A percentile compares a stretch with the other conserved stretches of the same genome.
These are phyloP conservation scores for Sugiyamaella valdiviana DNA, from an alignment of 805 yeast species.

Conservation along the genomic window DNA sequence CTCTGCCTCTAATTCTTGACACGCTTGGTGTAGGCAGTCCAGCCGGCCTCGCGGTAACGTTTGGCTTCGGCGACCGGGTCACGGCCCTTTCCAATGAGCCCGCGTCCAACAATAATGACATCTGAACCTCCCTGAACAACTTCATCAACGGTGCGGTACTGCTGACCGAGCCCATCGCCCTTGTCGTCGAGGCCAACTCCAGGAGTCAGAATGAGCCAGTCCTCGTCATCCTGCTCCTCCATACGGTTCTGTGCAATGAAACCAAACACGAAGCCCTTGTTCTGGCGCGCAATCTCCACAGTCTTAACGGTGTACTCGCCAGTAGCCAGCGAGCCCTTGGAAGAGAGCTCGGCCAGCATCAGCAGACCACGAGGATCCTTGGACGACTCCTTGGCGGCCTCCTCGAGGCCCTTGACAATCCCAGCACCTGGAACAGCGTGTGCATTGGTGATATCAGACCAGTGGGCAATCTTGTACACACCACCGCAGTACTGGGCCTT, in stretches of 20 bases:
- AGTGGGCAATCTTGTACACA: constrained; percentile 75
- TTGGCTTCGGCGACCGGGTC: constrained; percentile 83
- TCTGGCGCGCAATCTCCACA: constrained; percentile 81
- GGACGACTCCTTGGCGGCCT: constrained; percentile 63
- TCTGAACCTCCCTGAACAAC: constrained; percentile 86
- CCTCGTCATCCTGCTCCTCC: constrained; percentile 75
- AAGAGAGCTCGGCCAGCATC: constrained; percentile 93
- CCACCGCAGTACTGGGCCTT: constrained; percentile 91
- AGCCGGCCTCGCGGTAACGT: constrained; percentile 88
- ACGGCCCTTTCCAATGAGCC: constrained; percentile 89
- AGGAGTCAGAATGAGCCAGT: constrained; percentile 96
- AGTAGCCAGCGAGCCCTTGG: constrained; percentile 87
- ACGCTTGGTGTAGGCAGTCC: constrained; percentile 66
- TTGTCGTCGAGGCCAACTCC: constrained; percentile 97
- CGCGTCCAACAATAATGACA: constrained; percentile 96
- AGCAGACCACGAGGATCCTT: constrained; percentile 69
- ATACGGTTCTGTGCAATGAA: constrained; percentile 89
- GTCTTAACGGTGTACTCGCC: constrained; percentile 87
- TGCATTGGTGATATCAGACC: constrained; percentile 98
- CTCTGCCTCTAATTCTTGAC: background rate
- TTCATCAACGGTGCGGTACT: constrained; percentile 84
- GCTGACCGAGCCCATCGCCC: constrained; percentile 95
- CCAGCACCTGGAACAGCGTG: constrained; percentile 97
- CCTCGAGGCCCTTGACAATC: constrained; percentile 79
- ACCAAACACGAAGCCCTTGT: constrained; percentile 88